Evolutionary conservation across 768 basidiomycete genomes (phyloP), one percentile per base, ranked within the genome.

Genomic region (Lactifluus pinguis): DNA sequence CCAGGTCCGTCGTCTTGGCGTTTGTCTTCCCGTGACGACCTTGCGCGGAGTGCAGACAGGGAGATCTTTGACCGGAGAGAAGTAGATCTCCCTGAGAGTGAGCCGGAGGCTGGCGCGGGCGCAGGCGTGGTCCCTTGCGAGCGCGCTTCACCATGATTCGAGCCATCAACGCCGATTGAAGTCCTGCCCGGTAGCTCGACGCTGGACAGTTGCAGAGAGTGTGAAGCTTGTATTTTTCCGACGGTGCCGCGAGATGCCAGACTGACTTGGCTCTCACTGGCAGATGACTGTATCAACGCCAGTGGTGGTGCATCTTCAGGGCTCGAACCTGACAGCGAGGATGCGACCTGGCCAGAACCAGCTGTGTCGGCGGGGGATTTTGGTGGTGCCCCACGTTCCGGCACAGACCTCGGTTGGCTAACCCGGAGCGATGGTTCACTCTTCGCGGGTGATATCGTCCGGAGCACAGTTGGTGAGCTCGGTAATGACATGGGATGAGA

Each of bases 61-160:
- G 86, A 88, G 8, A 91, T 74, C 67, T 89, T 90, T 0, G 79
- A 76, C 6, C 80, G 79, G 11, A 89, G 71, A 0, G 72, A 65
- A 11, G 53, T 41, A n/a, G 69, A 74, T 13, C 75, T 71, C 9
- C 49, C 45, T 30, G 73, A 62, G 0, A 72, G 69, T 0, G 81
- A 19, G 78, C 2, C 68, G 58, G 30, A 76, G 14, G 49, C 29
- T 15, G 61, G 39, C 10, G 75, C 3, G 80, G 77, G 0, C 1
- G 76, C 72, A 1, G 80, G 77, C 2, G 80, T 78, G 1, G 68
- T 53, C 13, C 75, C 60, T 39, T 74, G 69, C 8, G 73, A 72
- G 13, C 72, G 73, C 1, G 74, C 73, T 56, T 73, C 78, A 36
- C 68, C 70, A 21, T 74, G 52, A 11, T 76, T 75, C 2, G 75